These are phyloP conservation scores for Aureobasidium sp. DNA, from an alignment of 2,329 filamentous ascomycete genomes.

Conservation along the genomic window DNA sequence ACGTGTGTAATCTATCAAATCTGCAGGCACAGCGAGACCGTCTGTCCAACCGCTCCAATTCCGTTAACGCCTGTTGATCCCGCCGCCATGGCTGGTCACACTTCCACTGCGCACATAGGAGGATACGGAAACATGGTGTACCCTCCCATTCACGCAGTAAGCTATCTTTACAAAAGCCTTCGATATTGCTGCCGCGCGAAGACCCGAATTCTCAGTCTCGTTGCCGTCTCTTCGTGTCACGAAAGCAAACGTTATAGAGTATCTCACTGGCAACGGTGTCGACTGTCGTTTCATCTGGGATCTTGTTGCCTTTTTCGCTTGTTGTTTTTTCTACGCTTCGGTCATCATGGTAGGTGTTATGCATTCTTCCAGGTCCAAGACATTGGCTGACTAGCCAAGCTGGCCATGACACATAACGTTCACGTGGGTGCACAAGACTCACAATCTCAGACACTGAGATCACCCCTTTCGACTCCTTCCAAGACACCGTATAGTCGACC, in stretches of 20 bases:
- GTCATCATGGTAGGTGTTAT: slow-evolving; percentile 9
- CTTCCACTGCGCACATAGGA: neutral
- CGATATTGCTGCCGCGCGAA: slow-evolving; percentile 13
- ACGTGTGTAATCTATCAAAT: slow-evolving; percentile 13
- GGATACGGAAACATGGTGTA: slow-evolving; percentile 1
- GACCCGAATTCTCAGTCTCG: neutral
- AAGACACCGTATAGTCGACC: slow-evolving; percentile 40
- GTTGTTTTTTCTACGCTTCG: neutral
- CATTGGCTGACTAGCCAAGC: slow-evolving; percentile 12
- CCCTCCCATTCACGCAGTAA: neutral
- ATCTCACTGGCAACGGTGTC: slow-evolving; percentile 15
- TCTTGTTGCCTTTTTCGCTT: neutral
- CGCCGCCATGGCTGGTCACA: slow-evolving; percentile 10
- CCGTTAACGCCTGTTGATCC: slow-evolving; percentile 13
- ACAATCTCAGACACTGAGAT: neutral
- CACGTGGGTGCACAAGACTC: neutral
- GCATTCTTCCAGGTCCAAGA: slow-evolving; percentile 6
- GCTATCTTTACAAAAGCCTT: slow-evolving; percentile 15
- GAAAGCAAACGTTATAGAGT: neutral
- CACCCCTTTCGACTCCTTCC: slow-evolving; percentile 47
- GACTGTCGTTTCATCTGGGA: slow-evolving; percentile 2
- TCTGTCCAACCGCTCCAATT: slow-evolving; percentile 8
- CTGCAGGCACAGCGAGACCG: slow-evolving; percentile 5
- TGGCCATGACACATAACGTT: slow-evolving; percentile 9
- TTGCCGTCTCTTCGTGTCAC: slow-evolving; percentile 4